Base-by-base conservation (phyloP, 805 yeast species). In the Candida glaebosa region DNA sequence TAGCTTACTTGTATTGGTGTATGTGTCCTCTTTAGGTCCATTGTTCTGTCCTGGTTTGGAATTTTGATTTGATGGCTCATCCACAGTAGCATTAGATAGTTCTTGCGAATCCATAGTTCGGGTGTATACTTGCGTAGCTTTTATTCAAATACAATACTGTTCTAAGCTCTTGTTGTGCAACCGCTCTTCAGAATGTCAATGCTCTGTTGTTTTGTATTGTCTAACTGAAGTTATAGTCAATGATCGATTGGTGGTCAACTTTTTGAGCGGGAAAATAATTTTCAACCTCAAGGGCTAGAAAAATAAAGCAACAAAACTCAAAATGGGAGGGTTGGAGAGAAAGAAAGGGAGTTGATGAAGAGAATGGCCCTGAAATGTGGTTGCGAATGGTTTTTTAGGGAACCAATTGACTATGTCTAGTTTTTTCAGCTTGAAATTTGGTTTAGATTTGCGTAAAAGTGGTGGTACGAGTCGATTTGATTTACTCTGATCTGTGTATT, bases 51-150 rank as follows among this genome's bases (percentile, higher is more conserved):
- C 7, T 17, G 18, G n/a, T 34, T 15, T 6, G 24, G 24, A 9
- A 19, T 14, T n/a, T 7, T 12, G 16, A 10, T 62, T 61, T 3
- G 67, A 61, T 2, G 67, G 69, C 42, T 62, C 68, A 39, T 53
- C 45, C 18, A 61, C 47, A 45, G 42, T 41, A 14, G 14, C 8
- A 31, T 20, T 31, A 35, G 22, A 24, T 22, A 22, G 19, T 14
- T 15, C 26, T 12, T 35, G 38, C 9, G 38, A 24, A 17, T 35
- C 38, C 38, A 35, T 35, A 28, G 5, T 28, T 12, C 5, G 6
- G 12, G 12, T 7, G 31, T 28, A 5, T 28, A 16, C 5, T 28
- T 14, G 9, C n/a, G 10, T 22, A 10, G 26, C 10, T 22, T 22
- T 22, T 22, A 6, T 22, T 22, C 10, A 6, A 22, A 10, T 22